These are phyloP conservation scores for Syncephalis plumigaleata DNA, from an alignment of 371 early-diverging fungal species.

Conservation along the genomic window DNA sequence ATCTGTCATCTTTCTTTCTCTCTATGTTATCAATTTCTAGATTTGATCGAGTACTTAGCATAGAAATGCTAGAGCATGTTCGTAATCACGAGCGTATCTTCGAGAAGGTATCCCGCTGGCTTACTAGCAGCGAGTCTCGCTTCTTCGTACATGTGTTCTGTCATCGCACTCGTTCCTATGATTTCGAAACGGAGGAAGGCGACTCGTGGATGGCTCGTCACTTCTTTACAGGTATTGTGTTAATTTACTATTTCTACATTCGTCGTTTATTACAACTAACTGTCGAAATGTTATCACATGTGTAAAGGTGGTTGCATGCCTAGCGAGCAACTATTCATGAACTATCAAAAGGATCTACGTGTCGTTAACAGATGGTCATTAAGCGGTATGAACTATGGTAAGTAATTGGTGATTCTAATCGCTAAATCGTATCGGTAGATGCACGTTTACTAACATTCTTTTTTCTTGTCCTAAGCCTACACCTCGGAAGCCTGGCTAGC, in stretches of 20 bases:
- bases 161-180: constrained; percentile 28
- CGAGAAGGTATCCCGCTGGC: constrained; percentile 23
- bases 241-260: too few relatives aligned
- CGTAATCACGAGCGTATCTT: constrained; percentile 31
- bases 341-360: constrained; percentile 24
- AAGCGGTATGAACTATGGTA: constrained; percentile 30
- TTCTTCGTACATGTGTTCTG: constrained; percentile 36
- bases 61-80: constrained; percentile 50
- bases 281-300: too few relatives aligned
- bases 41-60: constrained; percentile 29
- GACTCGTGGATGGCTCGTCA: constrained; percentile 39
- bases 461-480: too few relatives aligned
- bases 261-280: too few relatives aligned
- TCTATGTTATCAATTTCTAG: constrained; percentile 1
- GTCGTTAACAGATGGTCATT: constrained; percentile 31
- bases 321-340: constrained; percentile 21
- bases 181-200: constrained; percentile 25
- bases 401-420: not conserved
- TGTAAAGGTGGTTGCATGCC: constrained; percentile 30
- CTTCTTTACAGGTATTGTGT: constrained; percentile 22
- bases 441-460: not conserved
- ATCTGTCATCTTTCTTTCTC: not conserved
- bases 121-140: constrained; percentile 17
- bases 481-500: constrained; percentile 27
- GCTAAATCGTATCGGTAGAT: not conserved